These are phyloP conservation scores for Fusarium sp. DNA, from an alignment of 2,329 filamentous ascomycete genomes.

Conservation along the genomic window DNA sequence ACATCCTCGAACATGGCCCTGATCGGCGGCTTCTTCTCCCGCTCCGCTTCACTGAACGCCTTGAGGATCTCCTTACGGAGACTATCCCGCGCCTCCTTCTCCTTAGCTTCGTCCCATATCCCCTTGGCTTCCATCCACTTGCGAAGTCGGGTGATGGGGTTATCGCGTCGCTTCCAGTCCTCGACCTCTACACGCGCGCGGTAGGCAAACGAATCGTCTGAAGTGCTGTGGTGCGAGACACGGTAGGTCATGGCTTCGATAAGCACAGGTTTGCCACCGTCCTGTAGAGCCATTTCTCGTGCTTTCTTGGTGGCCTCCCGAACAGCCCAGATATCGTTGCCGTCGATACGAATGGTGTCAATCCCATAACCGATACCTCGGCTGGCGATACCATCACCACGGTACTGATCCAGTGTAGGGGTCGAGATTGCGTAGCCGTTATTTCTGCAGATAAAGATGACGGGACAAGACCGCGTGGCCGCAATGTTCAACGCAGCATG, in stretches of 20 bases:
- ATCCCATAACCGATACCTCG: slow-evolving; percentile 94
- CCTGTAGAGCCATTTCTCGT: slow-evolving; percentile 81
- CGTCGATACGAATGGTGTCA: slow-evolving; percentile 91
- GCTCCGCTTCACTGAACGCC: slow-evolving; percentile 88
- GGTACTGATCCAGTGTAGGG: slow-evolving; percentile 90
- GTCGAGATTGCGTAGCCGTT: slow-evolving; percentile 95
- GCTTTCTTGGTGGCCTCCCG: slow-evolving; percentile 85
- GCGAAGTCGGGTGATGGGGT: slow-evolving; percentile 86
- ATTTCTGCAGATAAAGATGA: slow-evolving; percentile 92
- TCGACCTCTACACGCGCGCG: slow-evolving; percentile 94
- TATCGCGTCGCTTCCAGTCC: slow-evolving; percentile 93
- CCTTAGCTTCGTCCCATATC: slow-evolving; percentile 88
- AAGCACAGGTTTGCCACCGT: slow-evolving; percentile 86
- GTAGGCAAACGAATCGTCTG: slow-evolving; percentile 97
- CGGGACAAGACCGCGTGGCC: slow-evolving; percentile 88
- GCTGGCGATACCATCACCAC: slow-evolving; percentile 91
- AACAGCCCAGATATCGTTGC: slow-evolving; percentile 95
- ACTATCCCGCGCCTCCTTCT: slow-evolving; percentile 78
- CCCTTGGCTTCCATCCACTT: slow-evolving; percentile 92
- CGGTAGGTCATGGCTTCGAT: slow-evolving; percentile 98
- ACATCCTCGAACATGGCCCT: slow-evolving; percentile 86
- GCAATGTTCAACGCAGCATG: slow-evolving; percentile 93
- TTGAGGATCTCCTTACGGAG: slow-evolving; percentile 83
- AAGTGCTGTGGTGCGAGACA: slow-evolving; percentile 97
- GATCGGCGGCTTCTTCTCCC: slow-evolving; percentile 83